phyloP scores from a whole-genome alignment of 2,329 filamentous ascomycete species.

The Fusarium multiceps region DNA sequence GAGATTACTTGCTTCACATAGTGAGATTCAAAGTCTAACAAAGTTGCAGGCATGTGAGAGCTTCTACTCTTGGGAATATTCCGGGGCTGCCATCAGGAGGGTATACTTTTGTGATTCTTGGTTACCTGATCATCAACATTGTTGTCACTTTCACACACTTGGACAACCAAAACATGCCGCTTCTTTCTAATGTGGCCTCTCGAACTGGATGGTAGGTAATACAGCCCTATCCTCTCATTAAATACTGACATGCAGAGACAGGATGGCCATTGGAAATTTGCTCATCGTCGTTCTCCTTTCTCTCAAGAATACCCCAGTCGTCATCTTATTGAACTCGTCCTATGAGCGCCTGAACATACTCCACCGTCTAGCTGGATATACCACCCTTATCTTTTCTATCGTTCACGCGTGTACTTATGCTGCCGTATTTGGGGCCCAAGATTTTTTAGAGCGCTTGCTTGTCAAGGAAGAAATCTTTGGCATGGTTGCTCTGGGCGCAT shows the following conservation, averaged over 20 bases:
- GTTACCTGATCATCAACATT: constrained; percentile 52
- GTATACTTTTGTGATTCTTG: constrained; percentile 46
- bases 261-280: constrained; percentile 59
- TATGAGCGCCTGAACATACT: constrained; percentile 70
- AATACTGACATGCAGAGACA: constrained; percentile 24
- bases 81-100: constrained; percentile 48
- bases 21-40: constrained; percentile 5
- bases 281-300: constrained; percentile 64
- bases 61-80: constrained; percentile 43
- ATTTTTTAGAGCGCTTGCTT: constrained; percentile 49
- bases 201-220: constrained; percentile 53
- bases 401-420: constrained; percentile 60
- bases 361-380: constrained; percentile 65
- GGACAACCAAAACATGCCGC: constrained; percentile 47
- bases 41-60: constrained; percentile 44
- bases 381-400: constrained; percentile 58
- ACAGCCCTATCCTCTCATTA: no score
- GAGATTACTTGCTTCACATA: not conserved
- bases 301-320: constrained; percentile 69
- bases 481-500: constrained; percentile 60
- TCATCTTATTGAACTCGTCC: constrained; percentile 63
- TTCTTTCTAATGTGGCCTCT: constrained; percentile 52
- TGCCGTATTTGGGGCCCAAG: constrained; percentile 52
- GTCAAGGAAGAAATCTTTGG: constrained; percentile 58
- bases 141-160: constrained; percentile 50